Base-by-base conservation (phyloP, 257 asterid species). In the Orobanche coerulescens region DNA sequence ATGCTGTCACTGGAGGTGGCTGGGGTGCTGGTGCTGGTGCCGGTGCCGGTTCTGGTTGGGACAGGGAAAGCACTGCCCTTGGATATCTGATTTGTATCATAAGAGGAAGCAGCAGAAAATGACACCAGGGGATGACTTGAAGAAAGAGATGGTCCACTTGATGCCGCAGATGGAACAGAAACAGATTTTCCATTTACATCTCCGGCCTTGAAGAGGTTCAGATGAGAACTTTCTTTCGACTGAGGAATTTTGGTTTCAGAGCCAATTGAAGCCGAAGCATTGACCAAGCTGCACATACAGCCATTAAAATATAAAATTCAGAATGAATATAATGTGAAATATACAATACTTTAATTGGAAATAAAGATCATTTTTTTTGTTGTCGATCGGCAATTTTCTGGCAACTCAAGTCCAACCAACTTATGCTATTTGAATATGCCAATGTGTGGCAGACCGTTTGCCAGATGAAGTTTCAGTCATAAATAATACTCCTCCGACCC, bases 261-360 rank as follows among this genome's bases (percentile, higher is more conserved):
- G 70, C 57, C 75, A 43, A 68, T 42, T 47, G 78, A 60, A 58
- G 52, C 48, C 18, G 84, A 69, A 54, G 19, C 31, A 50, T 52
- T 60, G 50, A 48, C 64, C 65, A 71, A 51, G 74, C 97, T 84
- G 95, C 78, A 70, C 19, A 65, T 16, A 46, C 62, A 53, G 58
- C 36, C 31, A 68, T 3, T 23, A 13, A 20, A 12, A 12, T n/a
- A 49, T 2, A 56, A 48, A 12, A 46, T 12, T 57, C 63, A 42
- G 55, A 52, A 30, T 49, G 39, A 28, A 62, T 60, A 53, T 22
- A 43, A 26, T 25, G n/a, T 10, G 12, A 20, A 34, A 52, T 12
- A 46, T 33, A 51, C 31, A 53, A 53, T 46, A 51, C 26, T 30
- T 39, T 33, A 44, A 14, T 16, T 5, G 12, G 58, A 54, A 24